A percentile compares a stretch with the other conserved stretches of the same genome.
These are phyloP conservation scores for Fraxinus americana DNA, from an alignment of 257 asterid genomes.

Conservation along the genomic window DNA sequence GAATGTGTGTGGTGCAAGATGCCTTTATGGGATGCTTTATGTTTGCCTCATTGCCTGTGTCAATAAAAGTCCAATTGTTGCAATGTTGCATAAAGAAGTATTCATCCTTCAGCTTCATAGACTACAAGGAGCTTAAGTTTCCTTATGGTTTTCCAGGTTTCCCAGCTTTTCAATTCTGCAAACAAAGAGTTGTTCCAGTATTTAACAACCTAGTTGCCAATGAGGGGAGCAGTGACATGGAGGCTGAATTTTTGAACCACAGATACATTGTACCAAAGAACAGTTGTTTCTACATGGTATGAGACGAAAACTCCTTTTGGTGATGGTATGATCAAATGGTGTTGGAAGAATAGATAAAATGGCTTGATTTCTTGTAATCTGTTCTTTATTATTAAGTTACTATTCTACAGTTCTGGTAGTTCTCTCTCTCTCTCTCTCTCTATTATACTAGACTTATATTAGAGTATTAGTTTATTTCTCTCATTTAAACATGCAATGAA, in stretches of 20 bases:
- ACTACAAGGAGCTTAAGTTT: conserved; percentile 8
- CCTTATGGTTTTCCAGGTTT: conserved; percentile 40
- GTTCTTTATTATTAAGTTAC: neutral
- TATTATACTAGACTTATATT: neutral
- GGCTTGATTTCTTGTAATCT: neutral
- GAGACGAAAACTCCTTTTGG: conserved; percentile 9
- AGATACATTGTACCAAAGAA: conserved; percentile 65
- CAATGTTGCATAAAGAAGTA: neutral
- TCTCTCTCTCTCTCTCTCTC: neutral
- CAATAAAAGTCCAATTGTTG: neutral
- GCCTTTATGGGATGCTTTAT: neutral
- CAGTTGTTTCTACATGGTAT: conserved; percentile 82
- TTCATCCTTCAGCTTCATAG: neutral
- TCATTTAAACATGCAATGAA: neutral
- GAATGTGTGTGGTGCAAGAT: neutral
- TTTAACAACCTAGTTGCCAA: conserved; percentile 64
- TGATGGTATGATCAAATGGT: neutral
- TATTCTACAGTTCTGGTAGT: neutral
- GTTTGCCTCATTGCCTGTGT: neutral
- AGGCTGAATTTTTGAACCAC: conserved; percentile 62
- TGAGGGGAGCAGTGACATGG: conserved; percentile 47
- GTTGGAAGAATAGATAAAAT: neutral
- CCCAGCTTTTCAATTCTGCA: conserved; percentile 15
- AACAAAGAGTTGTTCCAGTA: conserved; percentile 42
- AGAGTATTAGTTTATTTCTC: neutral